Conservation (phyloP, 805 yeast species). For the Candida dendrica region DNA sequence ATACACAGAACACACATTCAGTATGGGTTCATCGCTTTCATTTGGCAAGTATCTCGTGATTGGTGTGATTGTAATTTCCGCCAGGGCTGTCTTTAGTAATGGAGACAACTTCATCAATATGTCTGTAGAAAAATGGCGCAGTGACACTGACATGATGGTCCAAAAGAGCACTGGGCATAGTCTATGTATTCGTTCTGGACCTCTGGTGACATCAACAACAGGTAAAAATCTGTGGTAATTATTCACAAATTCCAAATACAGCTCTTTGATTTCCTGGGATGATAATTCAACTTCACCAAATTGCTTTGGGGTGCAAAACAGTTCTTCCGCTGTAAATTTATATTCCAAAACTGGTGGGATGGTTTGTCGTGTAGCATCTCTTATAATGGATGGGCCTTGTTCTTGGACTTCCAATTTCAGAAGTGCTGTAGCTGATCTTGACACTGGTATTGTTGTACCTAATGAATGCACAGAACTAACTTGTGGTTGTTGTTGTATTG, state of each 20-base stretch:
- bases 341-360: not conserved
- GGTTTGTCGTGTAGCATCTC: constrained; percentile 6
- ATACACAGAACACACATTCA: constrained; percentile 85
- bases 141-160: constrained; percentile 83
- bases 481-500: not conserved
- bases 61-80: constrained; percentile 87
- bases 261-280: constrained; percentile 49
- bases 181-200: constrained; percentile 74
- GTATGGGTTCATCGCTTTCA: constrained; percentile 71
- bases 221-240: constrained; percentile 84
- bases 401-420: not conserved
- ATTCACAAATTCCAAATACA: constrained; percentile 65
- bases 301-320: constrained; percentile 58
- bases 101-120: constrained; percentile 56
- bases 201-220: constrained; percentile 71
- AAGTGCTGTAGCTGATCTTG: constrained; percentile 1
- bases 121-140: constrained; percentile 50
- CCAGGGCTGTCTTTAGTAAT: constrained; percentile 65
- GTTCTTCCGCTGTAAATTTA: constrained; percentile 26
- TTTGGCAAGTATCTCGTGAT: constrained; percentile 77
- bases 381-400: constrained; percentile 18
- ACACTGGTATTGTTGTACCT: not conserved
- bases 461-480: not conserved
- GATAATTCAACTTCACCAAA: constrained; percentile 62
- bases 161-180: constrained; percentile 88